phyloP scores from a whole-genome alignment of 2,329 filamentous ascomycete genomes.

The Arthrobotrys musiformis region DNA sequence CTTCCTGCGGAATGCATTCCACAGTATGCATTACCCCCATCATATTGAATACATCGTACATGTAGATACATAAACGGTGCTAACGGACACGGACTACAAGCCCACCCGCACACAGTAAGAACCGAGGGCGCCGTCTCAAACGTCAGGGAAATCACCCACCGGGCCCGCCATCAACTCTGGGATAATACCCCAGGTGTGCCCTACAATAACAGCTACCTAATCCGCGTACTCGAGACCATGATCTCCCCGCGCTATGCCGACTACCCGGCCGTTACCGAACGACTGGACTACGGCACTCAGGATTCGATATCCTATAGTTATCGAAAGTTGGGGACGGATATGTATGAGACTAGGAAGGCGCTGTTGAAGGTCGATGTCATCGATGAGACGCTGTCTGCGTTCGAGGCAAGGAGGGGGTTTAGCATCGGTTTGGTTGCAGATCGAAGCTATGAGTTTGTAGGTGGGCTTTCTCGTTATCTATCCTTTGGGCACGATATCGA shows the following conservation, averaged over 20 bases:
- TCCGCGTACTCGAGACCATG: slow-evolving; percentile 12
- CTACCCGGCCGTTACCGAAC: slow-evolving; percentile 20
- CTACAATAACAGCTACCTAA: slow-evolving; percentile 15
- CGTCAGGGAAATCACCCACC: not conserved
- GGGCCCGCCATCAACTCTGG: not conserved
- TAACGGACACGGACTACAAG: too few species aligned
- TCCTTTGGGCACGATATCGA: not conserved
- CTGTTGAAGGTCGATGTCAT: not conserved
- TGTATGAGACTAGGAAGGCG: slow-evolving; percentile 6
- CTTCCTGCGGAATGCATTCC: not conserved
- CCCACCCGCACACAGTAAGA: not conserved
- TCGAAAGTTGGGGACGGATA: slow-evolving; percentile 11
- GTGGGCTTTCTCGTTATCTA: slow-evolving; percentile 36
- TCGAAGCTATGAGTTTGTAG: slow-evolving; percentile 55
- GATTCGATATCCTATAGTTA: slow-evolving; percentile 3
- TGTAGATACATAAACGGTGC: too few species aligned
- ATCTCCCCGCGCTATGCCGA: not conserved
- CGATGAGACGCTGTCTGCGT: not conserved
- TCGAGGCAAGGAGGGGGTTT: not conserved
- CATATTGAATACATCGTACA: not conserved
- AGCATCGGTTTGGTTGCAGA: slow-evolving; percentile 39
- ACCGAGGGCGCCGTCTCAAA: not conserved
- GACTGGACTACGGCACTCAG: slow-evolving; percentile 4
- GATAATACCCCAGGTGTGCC: slow-evolving; percentile 26
- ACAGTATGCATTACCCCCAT: not conserved